These are phyloP conservation scores for Candida silvicultrix DNA, from an alignment of 805 yeast species.

Conservation along the genomic window DNA sequence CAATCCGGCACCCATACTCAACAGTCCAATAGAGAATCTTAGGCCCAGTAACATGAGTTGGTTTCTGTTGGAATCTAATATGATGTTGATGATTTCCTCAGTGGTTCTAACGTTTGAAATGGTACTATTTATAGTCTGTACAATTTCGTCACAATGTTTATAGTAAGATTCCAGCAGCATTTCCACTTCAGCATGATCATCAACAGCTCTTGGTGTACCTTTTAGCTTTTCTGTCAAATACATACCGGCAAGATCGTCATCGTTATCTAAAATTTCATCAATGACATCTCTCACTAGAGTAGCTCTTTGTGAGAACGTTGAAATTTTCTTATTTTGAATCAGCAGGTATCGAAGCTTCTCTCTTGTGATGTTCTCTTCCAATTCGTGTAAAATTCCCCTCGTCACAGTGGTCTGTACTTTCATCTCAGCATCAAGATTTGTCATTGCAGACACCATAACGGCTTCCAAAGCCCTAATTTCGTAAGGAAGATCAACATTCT, in stretches of 20 bases:
- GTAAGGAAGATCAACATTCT: constrained; percentile 56
- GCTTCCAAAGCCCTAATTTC: constrained; percentile 90
- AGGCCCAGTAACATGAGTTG: constrained; percentile 85
- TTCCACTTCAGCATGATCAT: constrained; percentile 84
- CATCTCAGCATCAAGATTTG: constrained; percentile 80
- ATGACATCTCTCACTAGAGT: constrained; percentile 74
- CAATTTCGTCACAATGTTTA: constrained; percentile 88
- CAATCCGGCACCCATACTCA: constrained; percentile 76
- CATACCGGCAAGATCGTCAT: constrained; percentile 78
- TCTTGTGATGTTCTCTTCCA: constrained; percentile 79
- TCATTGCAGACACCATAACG: constrained; percentile 71
- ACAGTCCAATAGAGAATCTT: constrained; percentile 73
- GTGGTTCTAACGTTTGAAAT: constrained; percentile 84
- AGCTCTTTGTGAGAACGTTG: constrained; percentile 81
- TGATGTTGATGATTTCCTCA: constrained; percentile 90
- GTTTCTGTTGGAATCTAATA: constrained; percentile 89
- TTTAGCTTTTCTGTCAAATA: constrained; percentile 60
- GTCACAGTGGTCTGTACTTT: constrained; percentile 75
- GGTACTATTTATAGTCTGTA: constrained; percentile 76
- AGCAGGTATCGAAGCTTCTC: constrained; percentile 71
- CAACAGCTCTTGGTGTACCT: constrained; percentile 41
- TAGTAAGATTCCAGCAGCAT: constrained; percentile 86
- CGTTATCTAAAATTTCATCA: constrained; percentile 81
- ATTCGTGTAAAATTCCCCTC: constrained; percentile 62
- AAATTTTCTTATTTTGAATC: constrained; percentile 77